Evolutionary conservation across 495 filamentous ascomycete species (phyloP).

Genomic region (Paragyromitra xinjiangensis): DNA sequence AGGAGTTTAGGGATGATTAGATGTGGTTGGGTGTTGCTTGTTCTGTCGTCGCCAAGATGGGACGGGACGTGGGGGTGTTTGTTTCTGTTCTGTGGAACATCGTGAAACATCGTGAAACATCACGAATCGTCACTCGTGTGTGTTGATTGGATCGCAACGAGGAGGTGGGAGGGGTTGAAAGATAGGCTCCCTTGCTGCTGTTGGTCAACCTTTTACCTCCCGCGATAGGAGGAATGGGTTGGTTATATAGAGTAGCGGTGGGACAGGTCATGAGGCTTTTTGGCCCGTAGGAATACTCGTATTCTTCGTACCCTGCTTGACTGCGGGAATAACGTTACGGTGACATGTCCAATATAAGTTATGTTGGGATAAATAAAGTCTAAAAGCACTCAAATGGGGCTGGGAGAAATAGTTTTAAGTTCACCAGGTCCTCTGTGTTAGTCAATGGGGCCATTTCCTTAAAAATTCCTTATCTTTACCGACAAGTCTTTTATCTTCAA

Average conservation of each 20-base stretch:
- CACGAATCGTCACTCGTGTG: conserved; percentile 5
- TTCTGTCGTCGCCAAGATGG: background rate
- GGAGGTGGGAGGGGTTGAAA: background rate
- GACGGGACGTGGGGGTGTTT: background rate
- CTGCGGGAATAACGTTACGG: too few relatives aligned
- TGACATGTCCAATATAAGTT: too few relatives aligned
- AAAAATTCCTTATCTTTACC: too few relatives aligned
- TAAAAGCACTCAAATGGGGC: too few relatives aligned
- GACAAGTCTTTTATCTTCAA: too few relatives aligned
- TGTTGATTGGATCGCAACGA: background rate
- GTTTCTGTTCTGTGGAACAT: background rate
- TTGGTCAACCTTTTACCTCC: background rate
- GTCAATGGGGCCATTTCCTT: too few relatives aligned
- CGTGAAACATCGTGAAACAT: background rate
- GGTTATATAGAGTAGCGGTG: background rate
- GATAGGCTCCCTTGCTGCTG: background rate
- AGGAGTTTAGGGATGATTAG: background rate
- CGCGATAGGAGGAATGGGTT: background rate
- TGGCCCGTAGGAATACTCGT: background rate
- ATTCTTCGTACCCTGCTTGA: background rate
- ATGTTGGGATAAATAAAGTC: too few relatives aligned
- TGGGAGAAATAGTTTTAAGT: too few relatives aligned
- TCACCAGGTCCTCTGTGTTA: too few relatives aligned
- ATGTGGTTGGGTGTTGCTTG: background rate
- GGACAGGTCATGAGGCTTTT: background rate